These are phyloP conservation scores for Boletus reticulatus DNA, from an alignment of 768 basidiomycete species.

Conservation along the genomic window DNA sequence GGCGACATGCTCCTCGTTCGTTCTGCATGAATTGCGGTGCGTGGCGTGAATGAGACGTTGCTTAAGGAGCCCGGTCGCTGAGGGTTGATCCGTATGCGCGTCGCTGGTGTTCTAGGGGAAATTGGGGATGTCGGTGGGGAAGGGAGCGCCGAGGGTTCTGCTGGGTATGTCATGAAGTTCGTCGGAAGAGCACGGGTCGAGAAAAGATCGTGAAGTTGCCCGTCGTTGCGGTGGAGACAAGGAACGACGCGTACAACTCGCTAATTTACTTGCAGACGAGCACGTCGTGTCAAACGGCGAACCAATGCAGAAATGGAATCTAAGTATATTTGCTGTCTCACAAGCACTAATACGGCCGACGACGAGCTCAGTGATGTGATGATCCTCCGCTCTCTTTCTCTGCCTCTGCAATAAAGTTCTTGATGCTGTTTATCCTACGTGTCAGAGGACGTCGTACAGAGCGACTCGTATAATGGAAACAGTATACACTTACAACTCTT, in stretches of 20 bases:
- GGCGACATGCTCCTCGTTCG: slow-evolving; percentile 5
- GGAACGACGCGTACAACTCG: not conserved
- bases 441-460: slow-evolving; percentile 37
- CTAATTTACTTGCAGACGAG: not conserved
- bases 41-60: not conserved
- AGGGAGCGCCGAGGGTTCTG: not conserved
- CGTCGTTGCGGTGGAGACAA: slow-evolving; percentile 4
- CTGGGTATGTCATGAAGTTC: not conserved
- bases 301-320: not conserved
- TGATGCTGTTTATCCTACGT: slow-evolving; percentile 65
- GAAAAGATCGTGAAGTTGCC: too few relatives aligned
- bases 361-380: slow-evolving; percentile 27
- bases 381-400: slow-evolving; percentile 66
- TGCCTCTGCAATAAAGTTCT: slow-evolving; percentile 76
- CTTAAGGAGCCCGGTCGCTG: not conserved
- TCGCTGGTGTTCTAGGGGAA: slow-evolving; percentile 5
- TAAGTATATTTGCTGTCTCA: slow-evolving; percentile 5
- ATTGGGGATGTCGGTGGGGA: slow-evolving; percentile 23
- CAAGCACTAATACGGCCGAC: slow-evolving; percentile 3
- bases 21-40: not conserved
- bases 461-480: slow-evolving; percentile 7
- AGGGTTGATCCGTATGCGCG: slow-evolving; percentile 14
- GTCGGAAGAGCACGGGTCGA: not conserved
- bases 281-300: slow-evolving; percentile 3
- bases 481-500: slow-evolving; percentile 65